Percentiles rank a stretch among this genome's conserved stretches.
These are phyloP conservation scores for Hypoxylon crocopeplum DNA, from an alignment of 495 filamentous ascomycete species.

Conservation along the genomic window DNA sequence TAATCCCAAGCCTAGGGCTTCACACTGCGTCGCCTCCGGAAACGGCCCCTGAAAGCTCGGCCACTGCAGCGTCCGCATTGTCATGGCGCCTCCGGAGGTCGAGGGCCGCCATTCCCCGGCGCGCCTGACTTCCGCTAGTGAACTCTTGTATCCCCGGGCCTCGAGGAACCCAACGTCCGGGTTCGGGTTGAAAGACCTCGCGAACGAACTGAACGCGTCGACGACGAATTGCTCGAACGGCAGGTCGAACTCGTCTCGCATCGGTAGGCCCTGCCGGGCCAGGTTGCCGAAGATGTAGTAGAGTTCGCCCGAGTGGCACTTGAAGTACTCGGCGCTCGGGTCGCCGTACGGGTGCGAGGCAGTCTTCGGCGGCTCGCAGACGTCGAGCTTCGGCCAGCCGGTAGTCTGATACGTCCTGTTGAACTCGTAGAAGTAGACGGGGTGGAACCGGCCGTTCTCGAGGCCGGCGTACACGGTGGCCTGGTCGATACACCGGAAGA, in stretches of 20 bases:
- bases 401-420: constrained; percentile 59
- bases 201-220: constrained; percentile 47
- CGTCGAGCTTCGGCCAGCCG: constrained; percentile 52
- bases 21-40: constrained; percentile 44
- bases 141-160: constrained; percentile 43
- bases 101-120: constrained; percentile 40
- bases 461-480: constrained; percentile 51
- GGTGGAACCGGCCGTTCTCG: constrained; percentile 39
- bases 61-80: constrained; percentile 47
- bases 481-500: constrained; percentile 59
- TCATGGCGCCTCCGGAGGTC: constrained; percentile 22
- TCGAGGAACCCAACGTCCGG: constrained; percentile 37
- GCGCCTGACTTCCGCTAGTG: constrained; percentile 16
- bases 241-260: constrained; percentile 47
- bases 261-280: constrained; percentile 40
- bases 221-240: constrained; percentile 46
- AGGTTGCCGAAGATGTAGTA: constrained; percentile 52
- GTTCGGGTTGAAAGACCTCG: constrained; percentile 48
- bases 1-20: constrained; percentile 39
- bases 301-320: constrained; percentile 58
- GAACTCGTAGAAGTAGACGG: constrained; percentile 55
- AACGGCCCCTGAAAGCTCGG: constrained; percentile 38
- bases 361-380: constrained; percentile 53
- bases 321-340: constrained; percentile 48
- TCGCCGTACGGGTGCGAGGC: constrained; percentile 50